Base-by-base conservation (phyloP, 139 green algal species). In the Volvox africanus region DNA sequence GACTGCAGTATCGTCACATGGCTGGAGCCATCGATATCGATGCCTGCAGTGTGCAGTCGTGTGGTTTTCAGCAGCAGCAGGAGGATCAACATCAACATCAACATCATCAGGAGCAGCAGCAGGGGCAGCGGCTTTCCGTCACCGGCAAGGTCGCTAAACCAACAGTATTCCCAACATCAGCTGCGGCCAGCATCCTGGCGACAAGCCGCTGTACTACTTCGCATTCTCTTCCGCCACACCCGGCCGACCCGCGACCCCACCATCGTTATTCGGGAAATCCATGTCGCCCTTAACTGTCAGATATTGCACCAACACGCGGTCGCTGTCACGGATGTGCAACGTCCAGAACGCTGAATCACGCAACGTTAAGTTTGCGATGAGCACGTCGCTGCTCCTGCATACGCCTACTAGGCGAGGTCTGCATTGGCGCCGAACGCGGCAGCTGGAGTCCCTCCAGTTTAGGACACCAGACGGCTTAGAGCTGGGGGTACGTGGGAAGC, bases 231-330 rank as follows among this genome's bases (percentile, higher is more conserved):
- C 44, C 44, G 44, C 44, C 44, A 55, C 44, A 5, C 44, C 44
- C 9, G 24, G 65, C 65, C 5, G 24, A 12, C 65, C 5, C 5
- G 78, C 12, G n/a, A 36, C 18, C 92, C 6, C 21, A 91, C 92
- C 94, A 68, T 96, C 94, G 37, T 92, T 95, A 89, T 96, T 96
- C 5, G 93, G 77, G 69, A 96, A 88, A 71, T 67, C 44, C 65
- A 69, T 73, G 89, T 93, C 91, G 35, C 93, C 89, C 13, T 16
- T 26, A 24, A 96, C 93, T 33, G 11, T 80, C 18, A 95, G 5
- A 1, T 71, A 36, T 0, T 24, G 44, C 1, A 96, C 18, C 0
- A 13, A 12, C 17, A 96, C 93, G 26, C 79, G 17, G 9, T 50
- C 26, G 91, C 92, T 94, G 73, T 79, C 35, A 18, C 83, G 20